Base-by-base conservation (phyloP, 2,329 filamentous ascomycete genomes). In the Chrysosporium keratinophilum region DNA sequence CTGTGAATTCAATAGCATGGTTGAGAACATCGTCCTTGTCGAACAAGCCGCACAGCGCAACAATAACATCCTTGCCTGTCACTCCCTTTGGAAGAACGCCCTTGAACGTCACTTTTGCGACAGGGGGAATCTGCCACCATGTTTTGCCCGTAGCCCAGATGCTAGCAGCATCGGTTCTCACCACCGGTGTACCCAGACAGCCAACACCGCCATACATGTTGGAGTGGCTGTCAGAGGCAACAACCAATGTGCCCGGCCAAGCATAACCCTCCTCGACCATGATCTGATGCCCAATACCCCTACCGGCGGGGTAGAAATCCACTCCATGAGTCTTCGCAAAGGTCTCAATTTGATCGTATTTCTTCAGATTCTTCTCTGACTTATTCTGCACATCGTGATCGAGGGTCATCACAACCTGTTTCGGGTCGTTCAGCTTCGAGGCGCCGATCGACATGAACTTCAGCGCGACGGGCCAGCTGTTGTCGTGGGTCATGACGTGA, bases 311-410 rank as follows among this genome's bases (percentile, higher is more conserved):
- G 62, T 84, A 95, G 65, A 90, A 89, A 54, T 82, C 76, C 0
- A 94, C 78, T 1, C 85, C 86, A 55, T 96, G 87, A 57, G 81
- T 76, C 63, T 78, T 76, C 1, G 88, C 91, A 70, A 97, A 95
- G 57, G 82, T 78, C 65, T 93, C 82, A 50, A 96, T 95, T 63
- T 85, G 79, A 14, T 69, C 65, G 68, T 95, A 96, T 65, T 96
- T 96, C 63, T 84, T 82, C 41, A 95, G 67, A 63, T 95, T 95
- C 58, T 80, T 73, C 57, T 87, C 83, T 54, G 74, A 81, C 69
- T 83, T 87, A 69, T 94, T 93, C 65, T 94, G 87, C 0, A 95
- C 86, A 62, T 95, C 88, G 65, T 95, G 90, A 63, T 95, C 89
- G 1, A 95, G 71, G 0, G 87, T 85, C 75, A 93, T 84, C 17